These are phyloP conservation scores for Paracorniculantispora psalliotae DNA, from an alignment of 2,329 filamentous ascomycete species.

Conservation along the genomic window DNA sequence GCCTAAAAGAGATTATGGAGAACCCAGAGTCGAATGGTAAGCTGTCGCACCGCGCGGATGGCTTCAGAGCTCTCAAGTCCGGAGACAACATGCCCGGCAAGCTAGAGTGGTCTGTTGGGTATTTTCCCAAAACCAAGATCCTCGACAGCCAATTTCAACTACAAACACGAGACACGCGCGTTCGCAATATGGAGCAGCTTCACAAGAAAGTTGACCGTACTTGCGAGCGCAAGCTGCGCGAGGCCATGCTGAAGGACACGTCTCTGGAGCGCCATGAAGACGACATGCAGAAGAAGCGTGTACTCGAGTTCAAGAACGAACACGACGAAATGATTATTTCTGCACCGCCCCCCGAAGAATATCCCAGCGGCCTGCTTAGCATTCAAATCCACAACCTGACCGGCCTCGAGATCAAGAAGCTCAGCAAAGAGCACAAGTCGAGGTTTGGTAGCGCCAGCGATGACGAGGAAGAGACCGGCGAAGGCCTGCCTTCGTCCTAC, in stretches of 20 bases:
- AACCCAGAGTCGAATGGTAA: constrained; percentile 53
- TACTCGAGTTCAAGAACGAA: constrained; percentile 57
- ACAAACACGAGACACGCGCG: constrained; percentile 54
- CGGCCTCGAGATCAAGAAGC: constrained; percentile 56
- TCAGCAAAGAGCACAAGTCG: constrained; percentile 50
- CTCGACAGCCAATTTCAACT: constrained; percentile 55
- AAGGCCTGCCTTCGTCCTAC: constrained; percentile 64
- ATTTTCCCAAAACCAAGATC: constrained; percentile 63
- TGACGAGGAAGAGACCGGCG: constrained; percentile 57
- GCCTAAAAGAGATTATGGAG: constrained; percentile 61
- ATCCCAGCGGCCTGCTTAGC: constrained; percentile 62
- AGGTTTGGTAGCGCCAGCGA: constrained; percentile 43
- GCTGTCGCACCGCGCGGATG: constrained; percentile 59
- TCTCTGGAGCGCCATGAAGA: constrained; percentile 48
- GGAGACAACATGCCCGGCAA: constrained; percentile 66
- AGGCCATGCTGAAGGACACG: constrained; percentile 45
- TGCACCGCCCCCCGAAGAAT: constrained; percentile 57
- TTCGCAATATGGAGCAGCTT: constrained; percentile 54
- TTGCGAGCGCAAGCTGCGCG: constrained; percentile 60
- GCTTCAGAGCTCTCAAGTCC: constrained; percentile 59
- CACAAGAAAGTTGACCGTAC: constrained; percentile 49
- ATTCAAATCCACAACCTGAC: constrained; percentile 71
- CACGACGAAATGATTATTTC: constrained; percentile 63
- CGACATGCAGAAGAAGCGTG: constrained; percentile 63
- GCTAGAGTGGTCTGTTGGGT: constrained; percentile 65